Evolutionary conservation across 1,284 basidiomycete species (phyloP).

Genomic region (Clitocybe nebularis): DNA sequence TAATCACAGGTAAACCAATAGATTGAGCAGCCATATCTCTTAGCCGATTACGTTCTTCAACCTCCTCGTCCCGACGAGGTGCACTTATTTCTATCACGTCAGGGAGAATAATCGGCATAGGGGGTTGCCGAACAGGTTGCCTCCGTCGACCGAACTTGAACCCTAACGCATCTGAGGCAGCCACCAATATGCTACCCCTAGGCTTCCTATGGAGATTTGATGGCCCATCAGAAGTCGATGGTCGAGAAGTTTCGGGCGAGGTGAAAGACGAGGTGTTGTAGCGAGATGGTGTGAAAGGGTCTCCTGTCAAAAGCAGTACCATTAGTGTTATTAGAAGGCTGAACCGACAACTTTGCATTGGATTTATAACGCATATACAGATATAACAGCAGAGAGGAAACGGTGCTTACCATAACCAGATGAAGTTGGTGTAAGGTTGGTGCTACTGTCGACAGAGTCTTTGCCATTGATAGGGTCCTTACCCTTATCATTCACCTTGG

Average conservation of each 20-base stretch:
- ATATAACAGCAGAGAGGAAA: constrained; percentile 9
- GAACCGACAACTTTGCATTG: no score
- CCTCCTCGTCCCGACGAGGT: constrained; percentile 49
- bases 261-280: constrained; percentile 20
- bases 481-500: constrained; percentile 25
- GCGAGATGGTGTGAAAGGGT: constrained; percentile 20
- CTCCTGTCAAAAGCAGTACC: background rate
- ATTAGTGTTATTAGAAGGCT: no score
- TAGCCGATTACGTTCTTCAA: constrained; percentile 66
- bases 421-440: constrained; percentile 14
- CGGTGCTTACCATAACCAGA: constrained; percentile 19
- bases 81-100: constrained; percentile 72
- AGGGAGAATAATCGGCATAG: constrained; percentile 45
- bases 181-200: constrained; percentile 48
- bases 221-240: constrained; percentile 22
- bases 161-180: constrained; percentile 51
- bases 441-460: constrained; percentile 15
- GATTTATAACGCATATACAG: no score
- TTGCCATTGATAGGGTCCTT: constrained; percentile 24
- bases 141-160: constrained; percentile 44
- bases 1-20: constrained; percentile 51
- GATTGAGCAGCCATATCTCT: constrained; percentile 72
- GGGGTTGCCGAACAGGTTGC: constrained; percentile 37
- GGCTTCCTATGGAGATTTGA: constrained; percentile 23
- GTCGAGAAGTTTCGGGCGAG: constrained; percentile 19